phyloP scores from a whole-genome alignment of 169 alveolate species.

The Plasmodium fragile region DNA sequence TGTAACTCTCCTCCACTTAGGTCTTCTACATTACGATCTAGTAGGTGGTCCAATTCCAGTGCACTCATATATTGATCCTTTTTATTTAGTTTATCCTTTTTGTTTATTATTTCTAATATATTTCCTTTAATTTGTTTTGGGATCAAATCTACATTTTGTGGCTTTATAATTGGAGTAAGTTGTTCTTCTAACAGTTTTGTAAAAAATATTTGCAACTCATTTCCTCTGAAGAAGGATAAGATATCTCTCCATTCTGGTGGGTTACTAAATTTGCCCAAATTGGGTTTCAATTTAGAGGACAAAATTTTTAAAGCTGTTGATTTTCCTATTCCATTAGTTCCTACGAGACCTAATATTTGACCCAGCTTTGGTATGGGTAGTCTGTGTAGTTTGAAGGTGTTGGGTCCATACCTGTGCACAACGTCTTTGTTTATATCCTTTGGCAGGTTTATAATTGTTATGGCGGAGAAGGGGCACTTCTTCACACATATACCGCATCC shows the following conservation, averaged over 20 bases:
- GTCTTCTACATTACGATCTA: slow-evolving; percentile 94
- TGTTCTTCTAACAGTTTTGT: slow-evolving; percentile 95
- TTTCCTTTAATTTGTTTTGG: slow-evolving; percentile 92
- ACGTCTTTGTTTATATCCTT: slow-evolving; percentile 93
- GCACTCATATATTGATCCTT: slow-evolving; percentile 89
- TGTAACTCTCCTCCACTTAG: slow-evolving; percentile 99
- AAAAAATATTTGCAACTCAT: slow-evolving; percentile 97
- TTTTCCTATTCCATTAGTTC: slow-evolving; percentile 97
- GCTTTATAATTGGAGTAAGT: slow-evolving; percentile 97
- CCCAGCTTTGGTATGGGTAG: slow-evolving; percentile 99
- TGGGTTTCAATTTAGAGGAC: slow-evolving; percentile 98
- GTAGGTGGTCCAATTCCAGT: slow-evolving; percentile 94
- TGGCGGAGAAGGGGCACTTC: slow-evolving; percentile 99
- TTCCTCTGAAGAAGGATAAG: slow-evolving; percentile 96
- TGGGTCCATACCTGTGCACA: slow-evolving; percentile 98
- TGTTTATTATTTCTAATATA: slow-evolving; percentile 89
- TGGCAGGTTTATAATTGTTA: slow-evolving; percentile 98
- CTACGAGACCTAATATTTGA: slow-evolving; percentile 94
- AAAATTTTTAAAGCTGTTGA: slow-evolving; percentile 98
- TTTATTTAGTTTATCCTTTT: slow-evolving; percentile 92
- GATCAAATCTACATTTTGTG: slow-evolving; percentile 98
- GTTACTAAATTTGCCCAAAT: slow-evolving; percentile 95
- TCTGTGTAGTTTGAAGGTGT: slow-evolving; percentile 98
- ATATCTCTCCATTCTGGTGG: slow-evolving; percentile 99
- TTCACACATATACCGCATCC: slow-evolving; percentile 99